These are phyloP conservation scores for Colletotrichum endophyticum DNA, from an alignment of 2,329 filamentous ascomycete species.

Conservation along the genomic window DNA sequence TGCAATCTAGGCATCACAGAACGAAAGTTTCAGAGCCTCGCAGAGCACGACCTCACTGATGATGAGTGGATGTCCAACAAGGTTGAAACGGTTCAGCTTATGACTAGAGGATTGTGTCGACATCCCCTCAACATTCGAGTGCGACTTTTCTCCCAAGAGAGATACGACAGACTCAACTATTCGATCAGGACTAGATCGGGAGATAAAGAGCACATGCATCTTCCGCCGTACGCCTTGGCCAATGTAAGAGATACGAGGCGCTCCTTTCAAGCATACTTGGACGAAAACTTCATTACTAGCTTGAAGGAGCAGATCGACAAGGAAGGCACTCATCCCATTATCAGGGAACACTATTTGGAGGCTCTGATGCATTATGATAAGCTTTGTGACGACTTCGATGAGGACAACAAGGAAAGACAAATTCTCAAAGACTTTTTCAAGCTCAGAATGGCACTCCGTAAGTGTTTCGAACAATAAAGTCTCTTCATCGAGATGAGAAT, in stretches of 20 bases:
- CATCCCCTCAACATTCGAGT: constrained; percentile 43
- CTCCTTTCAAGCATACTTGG: constrained; percentile 41
- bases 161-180: constrained; percentile 41
- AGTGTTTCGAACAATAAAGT: constrained; percentile 25
- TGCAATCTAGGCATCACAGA: constrained; percentile 48
- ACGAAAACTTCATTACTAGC: background rate
- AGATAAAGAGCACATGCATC: constrained; percentile 14
- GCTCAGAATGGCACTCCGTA: constrained; percentile 53
- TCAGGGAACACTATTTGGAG: constrained; percentile 14
- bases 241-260: constrained; percentile 38
- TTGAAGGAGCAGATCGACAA: background rate
- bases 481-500: background rate
- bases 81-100: constrained; percentile 34
- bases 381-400: constrained; percentile 9
- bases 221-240: constrained; percentile 45
- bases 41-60: constrained; percentile 42
- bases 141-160: constrained; percentile 41
- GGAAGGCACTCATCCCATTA: background rate
- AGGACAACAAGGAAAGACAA: constrained; percentile 27
- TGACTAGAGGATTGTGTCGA: constrained; percentile 42
- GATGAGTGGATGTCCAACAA: constrained; percentile 27
- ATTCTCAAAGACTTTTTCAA: constrained; percentile 46
- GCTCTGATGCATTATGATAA: constrained; percentile 24
- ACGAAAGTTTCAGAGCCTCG: constrained; percentile 36
- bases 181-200: constrained; percentile 30